A percentile compares a stretch with the other conserved stretches of the same genome.
phyloP scores from a whole-genome alignment of 331 rosid genomes.

The Malus hybrid region DNA sequence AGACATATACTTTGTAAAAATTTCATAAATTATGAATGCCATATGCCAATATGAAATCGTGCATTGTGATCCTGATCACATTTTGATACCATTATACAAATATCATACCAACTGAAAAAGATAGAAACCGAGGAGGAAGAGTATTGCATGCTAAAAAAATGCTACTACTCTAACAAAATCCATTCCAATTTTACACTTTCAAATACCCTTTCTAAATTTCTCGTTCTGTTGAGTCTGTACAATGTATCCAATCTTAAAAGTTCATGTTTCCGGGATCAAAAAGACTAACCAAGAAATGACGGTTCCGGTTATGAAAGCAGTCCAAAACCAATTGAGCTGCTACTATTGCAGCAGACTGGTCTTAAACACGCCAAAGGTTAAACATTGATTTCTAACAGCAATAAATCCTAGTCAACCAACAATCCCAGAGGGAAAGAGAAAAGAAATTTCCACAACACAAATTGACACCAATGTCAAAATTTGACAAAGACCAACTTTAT shows the following conservation, averaged over 20 bases:
- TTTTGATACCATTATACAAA: neutral
- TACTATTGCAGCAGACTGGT: neutral
- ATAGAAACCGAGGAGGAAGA: neutral
- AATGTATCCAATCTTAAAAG: neutral
- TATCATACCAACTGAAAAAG: slow-evolving; percentile 1
- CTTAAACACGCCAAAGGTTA: neutral
- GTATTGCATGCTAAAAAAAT: neutral
- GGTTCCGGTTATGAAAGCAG: neutral
- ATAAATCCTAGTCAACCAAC: neutral
- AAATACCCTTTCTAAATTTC: neutral
- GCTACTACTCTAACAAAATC: neutral
- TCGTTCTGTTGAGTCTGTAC: neutral
- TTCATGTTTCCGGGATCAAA: neutral
- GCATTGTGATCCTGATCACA: neutral
- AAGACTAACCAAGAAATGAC: neutral
- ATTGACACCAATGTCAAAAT: neutral
- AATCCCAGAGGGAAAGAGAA: neutral
- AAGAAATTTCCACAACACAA: neutral
- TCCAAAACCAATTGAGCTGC: slow-evolving; percentile 1
- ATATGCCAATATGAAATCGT: neutral
- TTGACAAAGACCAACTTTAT: neutral
- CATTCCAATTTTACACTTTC: slow-evolving; percentile 2
- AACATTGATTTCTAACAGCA: neutral
- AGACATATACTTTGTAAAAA: neutral
- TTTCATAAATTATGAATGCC: neutral